Percentiles rank a stretch among this genome's conserved stretches.
Evolutionary conservation across 768 basidiomycete genomes (phyloP).

Genomic region (Phylloporus sp.): DNA sequence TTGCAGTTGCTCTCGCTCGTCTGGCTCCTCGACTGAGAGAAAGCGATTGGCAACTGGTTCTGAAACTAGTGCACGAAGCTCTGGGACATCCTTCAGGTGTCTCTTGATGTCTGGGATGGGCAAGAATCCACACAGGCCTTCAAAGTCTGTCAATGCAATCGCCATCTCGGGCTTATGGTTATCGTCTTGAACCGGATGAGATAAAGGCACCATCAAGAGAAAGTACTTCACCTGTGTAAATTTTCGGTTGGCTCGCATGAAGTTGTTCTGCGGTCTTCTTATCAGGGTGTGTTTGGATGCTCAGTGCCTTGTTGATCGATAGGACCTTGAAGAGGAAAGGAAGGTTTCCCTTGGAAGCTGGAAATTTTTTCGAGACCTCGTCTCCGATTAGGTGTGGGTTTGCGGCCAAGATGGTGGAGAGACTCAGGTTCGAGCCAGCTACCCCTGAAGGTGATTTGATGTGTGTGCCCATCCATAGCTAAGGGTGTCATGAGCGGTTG

Average conservation of each 20-base stretch:
- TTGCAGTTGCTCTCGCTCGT: constrained; percentile 53
- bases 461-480: constrained; percentile 99
- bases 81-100: constrained; percentile 66
- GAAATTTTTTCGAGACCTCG: constrained; percentile 51
- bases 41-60: constrained; percentile 50
- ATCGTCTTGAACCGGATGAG: constrained; percentile 52
- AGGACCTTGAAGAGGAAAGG: constrained; percentile 94
- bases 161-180: constrained; percentile 99
- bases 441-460: constrained; percentile 63
- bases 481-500: constrained; percentile 7
- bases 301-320: constrained; percentile 83
- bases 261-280: constrained; percentile 73
- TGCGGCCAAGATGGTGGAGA: constrained; percentile 57
- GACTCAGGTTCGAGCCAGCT: constrained; percentile 43
- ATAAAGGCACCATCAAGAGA: neutral
- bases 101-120: constrained; percentile 70
- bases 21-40: constrained; percentile 33
- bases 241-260: constrained; percentile 63
- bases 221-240: constrained; percentile 78
- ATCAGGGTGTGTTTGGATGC: constrained; percentile 91
- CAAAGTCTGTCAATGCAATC: constrained; percentile 89
- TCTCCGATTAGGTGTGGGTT: constrained; percentile 69
- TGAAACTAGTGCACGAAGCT: constrained; percentile 72
- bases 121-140: constrained; percentile 89
- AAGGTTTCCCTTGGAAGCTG: constrained; percentile 59